Evolutionary conservation across 306 rosid genomes (phyloP).

Genomic region (Rosa multiflora): DNA sequence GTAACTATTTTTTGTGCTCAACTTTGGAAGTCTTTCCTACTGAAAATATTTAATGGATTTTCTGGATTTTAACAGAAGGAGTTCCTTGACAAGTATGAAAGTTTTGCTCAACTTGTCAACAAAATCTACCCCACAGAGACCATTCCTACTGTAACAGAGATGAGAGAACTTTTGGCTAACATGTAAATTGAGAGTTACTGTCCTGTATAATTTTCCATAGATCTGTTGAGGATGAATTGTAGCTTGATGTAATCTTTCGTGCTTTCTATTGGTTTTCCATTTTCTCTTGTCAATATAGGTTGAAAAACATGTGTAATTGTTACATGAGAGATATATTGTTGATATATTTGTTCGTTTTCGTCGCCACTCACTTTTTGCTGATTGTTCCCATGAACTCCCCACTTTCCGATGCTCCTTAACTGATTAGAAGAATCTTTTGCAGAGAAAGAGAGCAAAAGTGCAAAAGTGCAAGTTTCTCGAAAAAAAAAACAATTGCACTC

Average conservation of each 20-base stretch:
- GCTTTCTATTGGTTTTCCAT: conserved; percentile 17
- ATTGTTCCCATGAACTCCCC: not conserved
- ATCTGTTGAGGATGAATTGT: conserved; percentile 19
- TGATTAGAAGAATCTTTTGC: too few relatives aligned
- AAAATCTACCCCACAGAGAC: conserved; percentile 81
- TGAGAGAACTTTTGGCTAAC: conserved; percentile 67
- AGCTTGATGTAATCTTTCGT: conserved; percentile 14
- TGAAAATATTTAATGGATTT: conserved; percentile 25
- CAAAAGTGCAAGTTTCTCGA: too few relatives aligned
- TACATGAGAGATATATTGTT: not conserved
- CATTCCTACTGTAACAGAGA: conserved; percentile 56
- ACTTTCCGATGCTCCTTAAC: not conserved
- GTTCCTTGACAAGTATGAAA: conserved; percentile 83
- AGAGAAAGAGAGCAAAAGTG: too few relatives aligned
- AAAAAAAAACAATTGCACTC: too few relatives aligned
- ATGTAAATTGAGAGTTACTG: conserved; percentile 43
- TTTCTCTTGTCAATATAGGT: not conserved
- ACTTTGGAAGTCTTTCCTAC: not conserved
- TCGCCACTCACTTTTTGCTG: not conserved
- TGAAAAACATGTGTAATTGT: conserved; percentile 1
- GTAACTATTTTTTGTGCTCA: too few relatives aligned
- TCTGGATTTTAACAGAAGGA: conserved; percentile 68
- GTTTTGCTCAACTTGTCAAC: conserved; percentile 76
- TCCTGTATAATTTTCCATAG: conserved; percentile 23
- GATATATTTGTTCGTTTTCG: not conserved